Evolutionary conservation across 176 grass and related monocot species (phyloP).

Genomic region (Triticum timopheevii): DNA sequence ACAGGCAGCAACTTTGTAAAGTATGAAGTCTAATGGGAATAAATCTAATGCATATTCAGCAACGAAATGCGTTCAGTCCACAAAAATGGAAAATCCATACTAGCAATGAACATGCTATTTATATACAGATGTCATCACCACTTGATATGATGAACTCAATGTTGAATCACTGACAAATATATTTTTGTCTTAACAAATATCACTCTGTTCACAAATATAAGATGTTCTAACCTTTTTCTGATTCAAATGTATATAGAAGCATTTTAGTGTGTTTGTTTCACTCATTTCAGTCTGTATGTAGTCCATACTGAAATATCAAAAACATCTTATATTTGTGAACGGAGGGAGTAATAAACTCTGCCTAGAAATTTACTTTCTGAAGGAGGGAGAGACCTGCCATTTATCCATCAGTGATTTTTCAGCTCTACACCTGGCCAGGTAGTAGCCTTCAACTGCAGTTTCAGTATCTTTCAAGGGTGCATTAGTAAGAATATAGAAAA

Average conservation of each 20-base stretch:
- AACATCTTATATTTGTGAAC: too few species aligned
- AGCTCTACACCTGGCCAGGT: slow-evolving; percentile 74
- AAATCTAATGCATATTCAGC: background rate
- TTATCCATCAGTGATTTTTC: slow-evolving; percentile 63
- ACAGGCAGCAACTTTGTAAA: background rate
- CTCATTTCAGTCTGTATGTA: too few species aligned
- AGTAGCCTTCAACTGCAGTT: slow-evolving; percentile 62
- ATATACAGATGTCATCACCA: background rate
- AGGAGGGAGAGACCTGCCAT: slow-evolving; percentile 68
- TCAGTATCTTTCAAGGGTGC: slow-evolving; percentile 40
- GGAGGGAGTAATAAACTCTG: background rate
- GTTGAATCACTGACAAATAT: background rate
- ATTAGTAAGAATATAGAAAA: slow-evolving; percentile 98
- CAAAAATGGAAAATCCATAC: background rate
- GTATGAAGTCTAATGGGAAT: background rate
- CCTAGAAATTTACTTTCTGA: slow-evolving; percentile 1
- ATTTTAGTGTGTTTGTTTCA: too few species aligned
- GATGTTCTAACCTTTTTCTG: too few species aligned
- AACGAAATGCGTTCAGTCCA: background rate
- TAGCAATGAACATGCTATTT: background rate
- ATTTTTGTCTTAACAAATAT: background rate
- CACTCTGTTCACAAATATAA: too few species aligned
- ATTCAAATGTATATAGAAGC: too few species aligned
- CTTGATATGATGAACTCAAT: background rate
- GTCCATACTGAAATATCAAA: too few species aligned